Base-by-base conservation (phyloP, 2,329 filamentous ascomycete genomes). In the Botrytis pseudocinerea region DNA sequence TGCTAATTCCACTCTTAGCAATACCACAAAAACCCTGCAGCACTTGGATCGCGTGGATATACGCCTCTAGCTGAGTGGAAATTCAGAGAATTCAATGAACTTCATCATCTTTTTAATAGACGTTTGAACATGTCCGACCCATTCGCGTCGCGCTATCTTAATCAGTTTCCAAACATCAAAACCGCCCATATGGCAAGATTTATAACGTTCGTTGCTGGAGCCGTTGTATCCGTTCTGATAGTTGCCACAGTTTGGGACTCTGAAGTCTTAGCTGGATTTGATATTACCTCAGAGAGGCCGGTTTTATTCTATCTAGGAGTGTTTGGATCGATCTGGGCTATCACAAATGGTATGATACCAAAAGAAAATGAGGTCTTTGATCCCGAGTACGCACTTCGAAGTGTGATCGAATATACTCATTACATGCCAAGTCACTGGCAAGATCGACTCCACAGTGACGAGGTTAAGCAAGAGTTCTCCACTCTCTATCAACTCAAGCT, bases 11-110 rank as follows among this genome's bases (percentile, higher is more conserved):
- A 44, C 32, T 20, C 40, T 74, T n/a, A 94, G 92, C 95, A 99
- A 85, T 98, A 97, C 80, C 94, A 97, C 82, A 97, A 95, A 80
- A 97, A 98, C 75, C 95, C 94, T 0, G 90, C 93, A 0, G 91
- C 94, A 75, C 88, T 97, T 54, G 92, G 93, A n/a, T 92, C 94
- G 25, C 90, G 96, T 59, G 91, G 94, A 76, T 99, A 98, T 80
- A 98, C 95, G 0, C 93, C 94, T 1, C 88, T 97, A 69, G 96
- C 96, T 0, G 93, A 97, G 81, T 99, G 96, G 96, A 98, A 98
- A 79, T 98, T 99, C 76, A 91, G 96, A 65, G 95, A 98, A 81
- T 99, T 98, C 86, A 99, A 99, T 79, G 96, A 99, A 82, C 87
- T 99, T 1, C 92, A 92, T 73, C 96, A 99, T 82, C 87, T 98